Evolutionary conservation across 495 filamentous ascomycete species (phyloP).

Genomic region (Talaromyces thailandensis): DNA sequence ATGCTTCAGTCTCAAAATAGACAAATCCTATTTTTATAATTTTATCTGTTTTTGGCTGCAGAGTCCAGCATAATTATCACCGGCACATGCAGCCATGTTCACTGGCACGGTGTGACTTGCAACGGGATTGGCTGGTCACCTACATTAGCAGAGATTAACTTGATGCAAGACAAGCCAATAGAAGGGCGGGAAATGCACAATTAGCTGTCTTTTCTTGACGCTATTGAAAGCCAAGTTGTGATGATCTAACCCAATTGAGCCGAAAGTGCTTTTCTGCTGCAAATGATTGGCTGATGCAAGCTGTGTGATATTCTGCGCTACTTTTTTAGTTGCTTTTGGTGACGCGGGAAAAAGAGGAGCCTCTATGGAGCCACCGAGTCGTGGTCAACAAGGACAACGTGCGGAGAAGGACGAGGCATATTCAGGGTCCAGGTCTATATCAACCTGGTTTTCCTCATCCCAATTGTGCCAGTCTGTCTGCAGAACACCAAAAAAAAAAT

Average conservation of each 20-base stretch:
- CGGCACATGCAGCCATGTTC: neutral
- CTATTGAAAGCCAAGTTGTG: neutral
- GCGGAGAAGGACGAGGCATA: neutral
- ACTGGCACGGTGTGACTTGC: neutral
- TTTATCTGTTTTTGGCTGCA: neutral
- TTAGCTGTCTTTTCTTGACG: neutral
- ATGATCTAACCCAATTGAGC: neutral
- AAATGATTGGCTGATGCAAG: neutral
- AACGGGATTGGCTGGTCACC: neutral
- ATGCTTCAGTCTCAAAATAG: neutral
- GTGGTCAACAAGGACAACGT: neutral
- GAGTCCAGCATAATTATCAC: constrained; percentile 2
- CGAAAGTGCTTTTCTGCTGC: neutral
- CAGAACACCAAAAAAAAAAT: constrained; percentile 3
- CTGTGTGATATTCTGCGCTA: neutral
- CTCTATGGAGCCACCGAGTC: neutral
- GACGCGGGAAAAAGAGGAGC: neutral
- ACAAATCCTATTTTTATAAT: constrained; percentile 3
- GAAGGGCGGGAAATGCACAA: neutral
- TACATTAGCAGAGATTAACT: neutral
- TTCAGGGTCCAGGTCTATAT: neutral
- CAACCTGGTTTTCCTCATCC: neutral
- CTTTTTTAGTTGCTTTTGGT: neutral
- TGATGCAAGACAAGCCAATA: neutral
- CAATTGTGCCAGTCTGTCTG: neutral